Base-by-base conservation (phyloP, 2,329 filamentous ascomycete genomes). In the Ophiostoma ulmi region DNA sequence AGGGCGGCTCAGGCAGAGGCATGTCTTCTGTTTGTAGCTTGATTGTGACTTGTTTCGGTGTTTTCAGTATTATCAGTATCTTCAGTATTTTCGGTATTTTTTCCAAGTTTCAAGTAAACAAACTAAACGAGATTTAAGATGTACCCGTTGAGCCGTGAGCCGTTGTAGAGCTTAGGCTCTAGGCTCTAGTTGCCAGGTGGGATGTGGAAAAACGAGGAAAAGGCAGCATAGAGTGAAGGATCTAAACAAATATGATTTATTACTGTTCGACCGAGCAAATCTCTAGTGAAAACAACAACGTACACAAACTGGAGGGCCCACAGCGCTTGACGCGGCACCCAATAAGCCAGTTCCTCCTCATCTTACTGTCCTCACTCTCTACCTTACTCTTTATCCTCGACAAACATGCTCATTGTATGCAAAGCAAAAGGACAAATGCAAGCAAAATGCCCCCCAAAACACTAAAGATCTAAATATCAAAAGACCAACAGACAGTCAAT, bases 1-100 rank as follows among this genome's bases (percentile, higher is more conserved):
- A 73, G 31, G 52, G 72, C 1, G 72, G 72, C 65, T 70, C 63
- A 13, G 63, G 63, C 35, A 65, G 36, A 6, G 63, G 20, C 44
- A 63, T 22, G 31, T 11, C 35, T 36, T 67, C 17, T 20, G 48
- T 26, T 13, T 52, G 17, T 31, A 17, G 20, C n/a, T 35, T 5
- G 1, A 22, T 39, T 61, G 14, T 58, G 52, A 4, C 11, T 58
- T 26, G 11, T 13, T 13, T 26, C 17, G 14, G 5, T 20, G 44
- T 10, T 10, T 8, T 39, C 11, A 11, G 38, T 39, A 39, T 39
- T 10, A 3, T 39, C 11, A 11, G 11, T 39, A 11, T 48, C 26
- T 8, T 39, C 11, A 11, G 38, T 39, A 39, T 39, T 10, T 39
- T 39, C 11, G 6, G 11, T 39, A 11, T 48, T 20, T 48, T 48